Evolutionary conservation across 1,284 basidiomycete genomes (phyloP).

Genomic region (Exsudoporus floridanus): DNA sequence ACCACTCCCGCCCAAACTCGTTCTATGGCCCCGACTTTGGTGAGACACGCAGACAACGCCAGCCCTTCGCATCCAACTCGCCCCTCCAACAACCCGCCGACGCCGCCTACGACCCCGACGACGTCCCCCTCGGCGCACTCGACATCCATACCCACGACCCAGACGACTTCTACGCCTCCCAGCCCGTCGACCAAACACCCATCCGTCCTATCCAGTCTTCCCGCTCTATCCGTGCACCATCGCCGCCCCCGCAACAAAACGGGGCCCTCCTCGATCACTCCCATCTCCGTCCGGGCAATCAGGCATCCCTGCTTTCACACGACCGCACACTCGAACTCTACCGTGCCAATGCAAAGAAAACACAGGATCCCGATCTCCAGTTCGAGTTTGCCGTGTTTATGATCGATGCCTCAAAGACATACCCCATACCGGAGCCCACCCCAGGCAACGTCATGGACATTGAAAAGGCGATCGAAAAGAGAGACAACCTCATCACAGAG

Average conservation of each 20-base stretch:
- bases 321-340: constrained; percentile 96
- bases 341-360: constrained; percentile 97
- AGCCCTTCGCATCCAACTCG: constrained; percentile 23
- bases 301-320: constrained; percentile 90
- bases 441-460: constrained; percentile 74
- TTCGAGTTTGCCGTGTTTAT: constrained; percentile 99
- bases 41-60: constrained; percentile 18
- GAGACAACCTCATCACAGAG: constrained; percentile 85
- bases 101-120: constrained; percentile 35
- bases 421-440: constrained; percentile 69
- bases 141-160: constrained; percentile 24
- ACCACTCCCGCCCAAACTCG: constrained; percentile 38
- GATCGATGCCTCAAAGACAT: constrained; percentile 91
- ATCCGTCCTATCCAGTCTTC: constrained; percentile 32
- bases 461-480: constrained; percentile 78
- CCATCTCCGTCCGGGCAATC: constrained; percentile 89
- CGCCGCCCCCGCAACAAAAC: constrained; percentile 48
- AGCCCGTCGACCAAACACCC: constrained; percentile 25
- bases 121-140: constrained; percentile 32
- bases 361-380: constrained; percentile 95
- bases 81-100: constrained; percentile 34
- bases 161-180: constrained; percentile 42
- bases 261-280: constrained; percentile 86
- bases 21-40: constrained; percentile 36
- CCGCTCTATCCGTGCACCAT: constrained; percentile 41